Evolutionary conservation across 2,329 filamentous ascomycete species (phyloP), one percentile per base, ranked within the genome.

Genomic region (Fusarium sp.): DNA sequence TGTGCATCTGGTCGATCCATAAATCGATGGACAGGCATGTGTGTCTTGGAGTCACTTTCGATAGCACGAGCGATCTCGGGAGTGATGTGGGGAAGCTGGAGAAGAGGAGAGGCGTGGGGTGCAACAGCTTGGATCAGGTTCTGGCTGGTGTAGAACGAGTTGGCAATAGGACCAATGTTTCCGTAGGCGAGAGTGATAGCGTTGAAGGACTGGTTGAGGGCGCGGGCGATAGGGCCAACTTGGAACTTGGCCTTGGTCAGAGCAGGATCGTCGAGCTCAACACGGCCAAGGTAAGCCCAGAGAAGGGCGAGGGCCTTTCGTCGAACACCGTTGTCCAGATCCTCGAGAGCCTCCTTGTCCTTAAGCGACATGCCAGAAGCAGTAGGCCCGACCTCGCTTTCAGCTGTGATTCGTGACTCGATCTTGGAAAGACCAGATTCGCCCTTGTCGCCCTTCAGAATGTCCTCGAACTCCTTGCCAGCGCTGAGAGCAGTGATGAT

Each of bases 251-350:
- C 91, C 80, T 91, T 91, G 78, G 97, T 92, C 60, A 98, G 87
- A 36, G 88, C 86, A 59, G 89, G 82, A 78, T 97, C 95, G 47
- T 93, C 92, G 30, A 99, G 89, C 78, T 97, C 94, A 61, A 97
- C 87, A 51, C 96, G 93, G 68, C 93, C 94, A 53, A 98, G 89
- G 81, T 99, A 98, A 45, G 96, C 95, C 96, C 97, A 99, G 22
- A 99, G 87, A 63, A 99, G 87, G 56, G 92, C 94, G 48, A 98
- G 86, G 13, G 94, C 92, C 86, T 98, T 98, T 78, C 96, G 89
- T 74, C 93, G 91, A 30, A 90, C 88, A 42, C 92, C 91, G 74
- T 92, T 92, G 55, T 98, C 96, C 66, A 97, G 83, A 74, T 95
- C 90, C 79, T 94, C 90, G 13, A 99, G 87, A 79, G 90, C 91